These are phyloP conservation scores for Gossypium schwendimanii DNA, from an alignment of 441 rosid genomes.

Conservation along the genomic window DNA sequence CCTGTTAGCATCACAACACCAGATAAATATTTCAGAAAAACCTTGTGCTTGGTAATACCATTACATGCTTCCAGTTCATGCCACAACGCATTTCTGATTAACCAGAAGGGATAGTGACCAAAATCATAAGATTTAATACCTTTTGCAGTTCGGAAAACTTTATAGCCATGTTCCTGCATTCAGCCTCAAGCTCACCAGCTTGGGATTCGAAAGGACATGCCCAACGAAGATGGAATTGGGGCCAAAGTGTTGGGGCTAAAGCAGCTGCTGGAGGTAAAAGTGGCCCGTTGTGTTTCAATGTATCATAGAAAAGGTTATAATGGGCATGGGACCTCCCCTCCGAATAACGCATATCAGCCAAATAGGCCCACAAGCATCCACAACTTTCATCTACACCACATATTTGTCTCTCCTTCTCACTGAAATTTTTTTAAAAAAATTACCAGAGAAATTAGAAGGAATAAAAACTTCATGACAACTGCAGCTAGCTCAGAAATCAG, in stretches of 20 bases:
- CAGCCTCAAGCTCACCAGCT: constrained; percentile 73
- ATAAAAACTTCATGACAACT: background rate
- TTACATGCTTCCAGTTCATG: background rate
- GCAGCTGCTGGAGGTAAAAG: constrained; percentile 95
- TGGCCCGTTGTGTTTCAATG: constrained; percentile 47
- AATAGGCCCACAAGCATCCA: constrained; percentile 89
- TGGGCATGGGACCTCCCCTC: constrained; percentile 64
- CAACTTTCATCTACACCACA: constrained; percentile 58
- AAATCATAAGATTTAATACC: constrained; percentile 33
- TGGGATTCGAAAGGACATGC: constrained; percentile 85
- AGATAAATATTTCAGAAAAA: background rate
- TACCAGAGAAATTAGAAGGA: background rate
- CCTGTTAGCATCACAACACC: constrained; percentile 38
- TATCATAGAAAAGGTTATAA: constrained; percentile 74
- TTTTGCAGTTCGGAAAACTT: constrained; percentile 67
- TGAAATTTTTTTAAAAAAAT: constrained; percentile 27
- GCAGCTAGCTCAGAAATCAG: background rate
- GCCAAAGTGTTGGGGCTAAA: constrained; percentile 95
- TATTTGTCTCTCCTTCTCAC: constrained; percentile 87
- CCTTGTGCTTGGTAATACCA: background rate
- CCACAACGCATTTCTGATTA: background rate
- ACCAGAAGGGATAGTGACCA: background rate
- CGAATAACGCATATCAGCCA: constrained; percentile 62
- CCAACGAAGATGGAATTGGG: constrained; percentile 98
- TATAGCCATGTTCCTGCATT: constrained; percentile 60